Conservation (phyloP, 805 yeast genomes). For the Candida boleticola region DNA sequence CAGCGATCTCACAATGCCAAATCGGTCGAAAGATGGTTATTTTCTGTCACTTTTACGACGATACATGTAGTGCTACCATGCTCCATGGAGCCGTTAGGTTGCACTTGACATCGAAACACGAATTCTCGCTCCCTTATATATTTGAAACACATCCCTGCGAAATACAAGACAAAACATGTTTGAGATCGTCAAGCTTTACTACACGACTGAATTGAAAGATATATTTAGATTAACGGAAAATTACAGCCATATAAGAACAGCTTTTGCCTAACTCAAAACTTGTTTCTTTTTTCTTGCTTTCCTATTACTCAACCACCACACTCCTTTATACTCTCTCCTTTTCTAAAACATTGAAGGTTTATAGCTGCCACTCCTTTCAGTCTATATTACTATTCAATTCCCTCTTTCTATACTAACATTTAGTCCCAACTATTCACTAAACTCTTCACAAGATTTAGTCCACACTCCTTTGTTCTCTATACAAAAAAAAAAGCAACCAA, state of each 20-base stretch:
- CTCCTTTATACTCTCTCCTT: not conserved
- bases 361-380: conserved; percentile 7
- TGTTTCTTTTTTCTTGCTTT: not conserved
- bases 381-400: not conserved
- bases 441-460: not conserved
- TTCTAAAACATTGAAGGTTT: no score
- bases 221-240: no score
- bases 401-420: no score
- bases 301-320: not conserved
- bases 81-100: not conserved
- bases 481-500: conserved; percentile 1
- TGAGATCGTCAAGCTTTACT: no score
- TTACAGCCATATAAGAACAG: not conserved
- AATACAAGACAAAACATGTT: no score
- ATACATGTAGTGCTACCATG: no score
- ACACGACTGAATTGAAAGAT: no score
- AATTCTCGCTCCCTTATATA: not conserved
- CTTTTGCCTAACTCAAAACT: not conserved
- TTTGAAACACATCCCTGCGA: not conserved
- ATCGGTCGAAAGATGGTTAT: not conserved
- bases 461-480: not conserved
- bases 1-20: not conserved
- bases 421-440: not conserved
- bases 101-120: not conserved
- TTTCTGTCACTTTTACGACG: not conserved